phyloP scores from a whole-genome alignment of 1,284 basidiomycete genomes.

The Cutaneotrichosporon dermatis region DNA sequence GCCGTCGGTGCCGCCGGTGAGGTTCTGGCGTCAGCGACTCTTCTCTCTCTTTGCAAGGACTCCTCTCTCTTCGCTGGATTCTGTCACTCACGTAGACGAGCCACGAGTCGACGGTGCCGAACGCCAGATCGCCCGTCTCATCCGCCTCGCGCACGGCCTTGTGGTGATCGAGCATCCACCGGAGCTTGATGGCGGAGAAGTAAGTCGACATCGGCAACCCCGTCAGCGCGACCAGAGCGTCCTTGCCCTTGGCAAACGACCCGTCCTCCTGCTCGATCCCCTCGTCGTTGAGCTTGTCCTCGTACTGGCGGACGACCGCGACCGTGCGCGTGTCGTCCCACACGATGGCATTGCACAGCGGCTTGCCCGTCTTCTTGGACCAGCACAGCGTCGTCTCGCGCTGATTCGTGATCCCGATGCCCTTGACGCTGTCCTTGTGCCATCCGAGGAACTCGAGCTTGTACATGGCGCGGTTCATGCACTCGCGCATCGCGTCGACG shows the following conservation, averaged over 20 bases:
- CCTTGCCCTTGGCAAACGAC: conserved; percentile 55
- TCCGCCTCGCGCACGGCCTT: conserved; percentile 75
- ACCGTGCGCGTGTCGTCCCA: conserved; percentile 95
- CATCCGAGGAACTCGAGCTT: conserved; percentile 66
- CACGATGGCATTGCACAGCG: conserved; percentile 84
- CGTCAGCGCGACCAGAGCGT: conserved; percentile 52
- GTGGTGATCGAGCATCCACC: conserved; percentile 93
- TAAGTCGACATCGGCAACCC: conserved; percentile 92
- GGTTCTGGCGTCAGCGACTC: conserved; percentile 50
- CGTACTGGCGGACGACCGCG: conserved; percentile 70
- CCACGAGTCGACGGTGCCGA: conserved; percentile 97
- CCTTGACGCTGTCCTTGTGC: conserved; percentile 78
- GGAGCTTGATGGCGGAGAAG: conserved; percentile 91
- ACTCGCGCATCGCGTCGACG: conserved; percentile 68
- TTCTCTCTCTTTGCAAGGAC: conserved; percentile 40
- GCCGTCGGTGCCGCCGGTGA: conserved; percentile 66
- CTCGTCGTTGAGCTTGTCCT: conserved; percentile 64
- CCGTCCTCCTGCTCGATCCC: conserved; percentile 63
- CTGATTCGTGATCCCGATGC: conserved; percentile 93
- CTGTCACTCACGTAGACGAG: conserved; percentile 48
- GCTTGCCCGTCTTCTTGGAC: conserved; percentile 83
- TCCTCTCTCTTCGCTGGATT: too few species aligned
- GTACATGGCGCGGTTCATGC: conserved; percentile 69
- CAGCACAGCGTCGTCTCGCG: conserved; percentile 94
- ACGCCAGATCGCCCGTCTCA: conserved; percentile 73